phyloP scores from a whole-genome alignment of 192 early-diverging fungal species.

The Gigaspora rosea region DNA sequence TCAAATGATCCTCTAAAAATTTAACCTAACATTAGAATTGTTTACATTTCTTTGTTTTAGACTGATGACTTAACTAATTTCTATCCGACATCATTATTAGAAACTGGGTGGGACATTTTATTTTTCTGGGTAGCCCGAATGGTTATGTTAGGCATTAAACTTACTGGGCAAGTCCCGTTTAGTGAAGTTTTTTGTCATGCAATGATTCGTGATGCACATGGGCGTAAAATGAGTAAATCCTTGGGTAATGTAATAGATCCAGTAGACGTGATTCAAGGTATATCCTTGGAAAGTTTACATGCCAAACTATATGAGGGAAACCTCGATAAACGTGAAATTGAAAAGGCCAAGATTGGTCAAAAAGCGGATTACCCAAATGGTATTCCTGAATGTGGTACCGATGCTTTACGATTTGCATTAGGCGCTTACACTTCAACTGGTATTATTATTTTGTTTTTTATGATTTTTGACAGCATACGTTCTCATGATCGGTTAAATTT shows the following conservation, averaged over 20 bases:
- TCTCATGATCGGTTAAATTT: too few relatives aligned
- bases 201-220: constrained; percentile 97
- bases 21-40: not conserved
- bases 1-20: not conserved
- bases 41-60: constrained; percentile 34
- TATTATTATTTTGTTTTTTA: not conserved
- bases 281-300: constrained; percentile 76
- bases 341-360: constrained; percentile 85
- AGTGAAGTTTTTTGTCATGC: constrained; percentile 95
- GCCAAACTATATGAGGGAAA: constrained; percentile 80
- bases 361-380: constrained; percentile 91
- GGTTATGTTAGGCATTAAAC: constrained; percentile 97
- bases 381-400: constrained; percentile 97
- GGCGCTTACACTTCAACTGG: constrained; percentile 70
- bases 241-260: constrained; percentile 99
- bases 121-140: constrained; percentile 99
- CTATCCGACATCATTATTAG: constrained; percentile 90
- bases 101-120: constrained; percentile 98
- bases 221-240: constrained; percentile 97
- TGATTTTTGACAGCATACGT: too few relatives aligned
- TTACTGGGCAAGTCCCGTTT: constrained; percentile 96
- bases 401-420: constrained; percentile 86
- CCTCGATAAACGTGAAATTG: constrained; percentile 86
- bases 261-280: constrained; percentile 94
- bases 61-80: constrained; percentile 82